A percentile compares a stretch with the other conserved stretches of the same genome.
Evolutionary conservation across 2,329 filamentous ascomycete species (phyloP).

Genomic region (Verticillium zaregamsianum): DNA sequence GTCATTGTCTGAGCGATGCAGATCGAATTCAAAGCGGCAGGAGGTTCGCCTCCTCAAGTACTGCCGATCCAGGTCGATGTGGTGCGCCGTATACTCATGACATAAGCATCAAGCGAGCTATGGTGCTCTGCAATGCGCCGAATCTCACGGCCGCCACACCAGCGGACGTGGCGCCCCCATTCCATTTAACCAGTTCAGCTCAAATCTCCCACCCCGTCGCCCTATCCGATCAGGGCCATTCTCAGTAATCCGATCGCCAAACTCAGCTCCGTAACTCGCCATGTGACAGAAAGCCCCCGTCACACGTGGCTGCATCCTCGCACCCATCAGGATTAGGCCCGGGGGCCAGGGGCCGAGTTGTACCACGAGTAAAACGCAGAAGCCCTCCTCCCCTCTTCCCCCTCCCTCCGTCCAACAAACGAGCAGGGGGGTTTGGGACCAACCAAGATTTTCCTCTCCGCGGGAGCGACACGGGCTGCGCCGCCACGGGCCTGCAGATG

Average conservation of each 20-base stretch:
- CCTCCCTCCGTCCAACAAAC: not conserved
- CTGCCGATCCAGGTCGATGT: no score
- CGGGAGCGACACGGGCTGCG: not conserved
- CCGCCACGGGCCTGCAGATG: not conserved
- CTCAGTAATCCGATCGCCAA: not conserved
- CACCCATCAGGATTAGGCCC: not conserved
- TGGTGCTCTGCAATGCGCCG: no score
- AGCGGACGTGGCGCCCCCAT: not conserved
- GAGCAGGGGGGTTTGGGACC: not conserved
- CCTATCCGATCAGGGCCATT: not conserved
- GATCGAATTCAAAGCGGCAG: not conserved
- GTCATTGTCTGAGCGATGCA: not conserved
- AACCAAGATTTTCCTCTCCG: not conserved
- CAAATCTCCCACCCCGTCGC: not conserved
- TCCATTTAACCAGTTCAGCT: not conserved
- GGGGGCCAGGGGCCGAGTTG: not conserved
- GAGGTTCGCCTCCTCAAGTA: no score
- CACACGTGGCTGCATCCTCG: not conserved
- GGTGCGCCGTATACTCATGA: no score
- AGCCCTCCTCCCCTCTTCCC: not conserved
- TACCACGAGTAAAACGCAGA: not conserved
- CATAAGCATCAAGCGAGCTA: no score
- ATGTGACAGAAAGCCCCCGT: not conserved
- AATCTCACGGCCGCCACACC: not conserved
- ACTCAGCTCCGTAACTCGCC: not conserved